Evolutionary conservation across 2,329 filamentous ascomycete genomes (phyloP), one percentile per base, ranked within the genome.

Genomic region (Podosphaera leucotricha): DNA sequence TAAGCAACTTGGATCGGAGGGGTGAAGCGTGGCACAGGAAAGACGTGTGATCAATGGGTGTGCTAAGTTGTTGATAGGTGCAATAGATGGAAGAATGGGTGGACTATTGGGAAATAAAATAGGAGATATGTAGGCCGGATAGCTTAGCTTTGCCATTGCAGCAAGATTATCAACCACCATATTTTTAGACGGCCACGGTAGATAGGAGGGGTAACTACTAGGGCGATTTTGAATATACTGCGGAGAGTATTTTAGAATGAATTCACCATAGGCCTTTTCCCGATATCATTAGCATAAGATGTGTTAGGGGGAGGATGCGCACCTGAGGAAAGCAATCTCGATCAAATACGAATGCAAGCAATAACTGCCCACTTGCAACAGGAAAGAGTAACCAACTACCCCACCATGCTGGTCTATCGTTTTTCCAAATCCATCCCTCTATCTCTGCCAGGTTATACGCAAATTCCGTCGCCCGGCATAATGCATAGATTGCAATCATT

Each of bases 21-120:
- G 86, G 58, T 98, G 87, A 2, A 95, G 72, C 1, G 87, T 70
- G 1, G 87, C 87, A 62, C 90, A 98, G 38, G 84, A 87, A 18
- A 94, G 72, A 21, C 77, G 79, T 8, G 72, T 77, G 58, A 92
- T 87, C 37, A 84, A 75, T 1, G 87, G 87, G 56, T 95, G 87
- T 0, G 87, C 87, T 22, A 80, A 72, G 1, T 80, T 77, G 1
- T 83, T 84, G 44, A 95, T 73, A 0, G 85, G 81, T 0, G 77
- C 69, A 46, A 94, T 77, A 11, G 70, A 63, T 2, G 70, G 57
- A 0, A 80, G 74, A 0, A 92, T 72, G 1, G 71, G 74, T 41
- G 71, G 68, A 53, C 75, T 74, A 48, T 67, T 66, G 0, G 86
- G 86, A 60, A 92, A 92, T 46, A 94, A 70, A 36, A 85, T 87